phyloP scores from a whole-genome alignment of 208 protist species.

The Leptomonas pyrrhocoris region DNA sequence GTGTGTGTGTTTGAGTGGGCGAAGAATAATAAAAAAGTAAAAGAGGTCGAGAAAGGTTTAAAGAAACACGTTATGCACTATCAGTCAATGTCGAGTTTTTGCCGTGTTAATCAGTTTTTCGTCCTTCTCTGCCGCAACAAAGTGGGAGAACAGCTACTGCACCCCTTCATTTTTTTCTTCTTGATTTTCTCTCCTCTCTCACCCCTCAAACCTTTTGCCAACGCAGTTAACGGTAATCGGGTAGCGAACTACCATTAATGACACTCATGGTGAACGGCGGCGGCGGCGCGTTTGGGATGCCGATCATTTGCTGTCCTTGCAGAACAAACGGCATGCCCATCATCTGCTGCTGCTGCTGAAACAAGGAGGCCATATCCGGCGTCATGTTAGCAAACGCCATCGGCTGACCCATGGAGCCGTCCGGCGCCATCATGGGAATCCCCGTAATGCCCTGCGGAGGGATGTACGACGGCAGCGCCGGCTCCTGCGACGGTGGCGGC shows the following conservation, averaged over 20 bases:
- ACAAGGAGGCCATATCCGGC: constrained; percentile 56
- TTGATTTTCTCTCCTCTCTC: constrained; percentile 2
- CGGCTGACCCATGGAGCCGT: constrained; percentile 43
- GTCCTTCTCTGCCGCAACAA: neutral
- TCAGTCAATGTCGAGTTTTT: neutral
- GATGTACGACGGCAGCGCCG: constrained; percentile 36
- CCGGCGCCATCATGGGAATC: constrained; percentile 51
- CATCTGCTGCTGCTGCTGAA: constrained; percentile 65
- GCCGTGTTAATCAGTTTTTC: neutral
- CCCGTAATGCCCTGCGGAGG: constrained; percentile 31
- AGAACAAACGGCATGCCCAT: constrained; percentile 73
- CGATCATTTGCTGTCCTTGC: constrained; percentile 69
- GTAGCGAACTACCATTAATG: constrained; percentile 29
- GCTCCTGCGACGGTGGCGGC: constrained; percentile 31
- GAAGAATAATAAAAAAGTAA: neutral
- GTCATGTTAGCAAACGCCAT: constrained; percentile 62
- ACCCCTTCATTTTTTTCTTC: neutral
- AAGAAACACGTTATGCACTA: neutral
- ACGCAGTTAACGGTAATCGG: constrained; percentile 35
- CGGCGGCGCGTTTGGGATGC: constrained; percentile 47
- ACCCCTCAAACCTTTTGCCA: neutral
- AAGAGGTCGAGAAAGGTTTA: neutral
- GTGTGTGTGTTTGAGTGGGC: too few relatives aligned
- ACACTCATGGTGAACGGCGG: constrained; percentile 61
- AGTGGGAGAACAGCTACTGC: neutral